Conservation (phyloP, 2,329 filamentous ascomycete species). For the Colletotrichum destructivum region DNA sequence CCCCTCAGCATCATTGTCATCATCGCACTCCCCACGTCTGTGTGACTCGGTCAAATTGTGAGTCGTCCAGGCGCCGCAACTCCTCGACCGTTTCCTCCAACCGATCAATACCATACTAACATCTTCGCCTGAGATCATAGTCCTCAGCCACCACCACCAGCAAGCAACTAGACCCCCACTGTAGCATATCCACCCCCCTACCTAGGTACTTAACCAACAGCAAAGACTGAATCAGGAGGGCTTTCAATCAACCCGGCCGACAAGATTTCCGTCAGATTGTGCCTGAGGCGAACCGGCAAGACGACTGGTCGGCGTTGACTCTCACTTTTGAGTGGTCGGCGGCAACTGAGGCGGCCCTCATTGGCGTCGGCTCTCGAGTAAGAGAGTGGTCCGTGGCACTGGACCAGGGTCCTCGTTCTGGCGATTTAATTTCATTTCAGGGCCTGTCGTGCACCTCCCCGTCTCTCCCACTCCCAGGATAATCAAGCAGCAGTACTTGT, state of each 20-base stretch:
- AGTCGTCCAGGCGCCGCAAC: constrained; percentile 26
- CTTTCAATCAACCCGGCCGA: constrained; percentile 12
- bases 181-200: constrained; percentile 3
- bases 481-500: constrained; percentile 26
- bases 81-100: constrained; percentile 17
- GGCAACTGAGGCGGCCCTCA: neutral
- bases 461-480: constrained; percentile 22
- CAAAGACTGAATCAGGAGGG: constrained; percentile 6
- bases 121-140: constrained; percentile 36
- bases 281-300: constrained; percentile 20
- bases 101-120: constrained; percentile 8
- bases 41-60: constrained; percentile 1
- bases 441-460: constrained; percentile 38
- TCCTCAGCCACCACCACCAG: neutral
- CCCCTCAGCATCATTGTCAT: neutral
- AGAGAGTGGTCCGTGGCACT: constrained; percentile 26
- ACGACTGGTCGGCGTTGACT: constrained; percentile 1
- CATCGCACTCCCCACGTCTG: neutral
- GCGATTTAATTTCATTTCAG: constrained; percentile 42
- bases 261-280: constrained; percentile 15
- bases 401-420: constrained; percentile 38
- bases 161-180: constrained; percentile 1
- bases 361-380: constrained; percentile 12
- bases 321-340: neutral
- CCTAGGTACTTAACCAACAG: neutral